Evolutionary conservation across 495 filamentous ascomycete genomes (phyloP).

Genomic region (Antarctomyces pellizariae): DNA sequence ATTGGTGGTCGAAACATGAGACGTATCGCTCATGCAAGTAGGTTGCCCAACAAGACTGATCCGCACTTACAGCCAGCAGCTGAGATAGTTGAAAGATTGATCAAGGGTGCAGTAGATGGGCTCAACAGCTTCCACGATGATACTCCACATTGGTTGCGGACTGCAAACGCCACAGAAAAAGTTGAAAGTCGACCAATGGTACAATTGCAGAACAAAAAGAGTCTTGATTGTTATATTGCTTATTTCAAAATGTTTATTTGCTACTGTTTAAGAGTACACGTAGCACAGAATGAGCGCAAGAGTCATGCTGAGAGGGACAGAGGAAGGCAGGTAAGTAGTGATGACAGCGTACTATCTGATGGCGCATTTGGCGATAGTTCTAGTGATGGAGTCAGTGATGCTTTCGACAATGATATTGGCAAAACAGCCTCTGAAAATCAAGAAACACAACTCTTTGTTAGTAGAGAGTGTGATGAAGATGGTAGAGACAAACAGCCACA

Average conservation of each 20-base stretch:
- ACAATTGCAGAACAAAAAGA: constrained; percentile 4
- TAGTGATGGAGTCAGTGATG: too few relatives aligned
- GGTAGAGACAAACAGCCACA: constrained; percentile 1
- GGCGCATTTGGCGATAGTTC: too few relatives aligned
- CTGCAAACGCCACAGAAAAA: constrained; percentile 1
- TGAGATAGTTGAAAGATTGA: background rate
- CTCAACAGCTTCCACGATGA: constrained; percentile 1
- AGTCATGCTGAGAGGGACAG: constrained; percentile 1
- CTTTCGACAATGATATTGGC: too few relatives aligned
- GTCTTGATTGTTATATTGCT: constrained; percentile 4
- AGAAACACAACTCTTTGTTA: too few relatives aligned
- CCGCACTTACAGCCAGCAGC: background rate
- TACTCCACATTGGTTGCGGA: constrained; percentile 1
- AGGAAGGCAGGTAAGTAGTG: too few relatives aligned
- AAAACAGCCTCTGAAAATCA: too few relatives aligned
- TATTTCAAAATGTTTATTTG: constrained; percentile 3
- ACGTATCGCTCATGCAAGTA: too few relatives aligned
- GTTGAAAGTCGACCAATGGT: constrained; percentile 1
- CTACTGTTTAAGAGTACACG: constrained; percentile 3
- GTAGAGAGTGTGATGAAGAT: background rate
- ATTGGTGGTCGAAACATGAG: too few relatives aligned
- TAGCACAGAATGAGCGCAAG: constrained; percentile 2
- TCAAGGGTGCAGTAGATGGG: constrained; percentile 1
- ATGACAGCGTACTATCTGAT: too few relatives aligned
- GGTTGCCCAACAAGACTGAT: too few relatives aligned